Percentiles rank a stretch among this genome's conserved stretches.
These are phyloP conservation scores for Jackrogersella minutella DNA, from an alignment of 495 filamentous ascomycete genomes.

Conservation along the genomic window DNA sequence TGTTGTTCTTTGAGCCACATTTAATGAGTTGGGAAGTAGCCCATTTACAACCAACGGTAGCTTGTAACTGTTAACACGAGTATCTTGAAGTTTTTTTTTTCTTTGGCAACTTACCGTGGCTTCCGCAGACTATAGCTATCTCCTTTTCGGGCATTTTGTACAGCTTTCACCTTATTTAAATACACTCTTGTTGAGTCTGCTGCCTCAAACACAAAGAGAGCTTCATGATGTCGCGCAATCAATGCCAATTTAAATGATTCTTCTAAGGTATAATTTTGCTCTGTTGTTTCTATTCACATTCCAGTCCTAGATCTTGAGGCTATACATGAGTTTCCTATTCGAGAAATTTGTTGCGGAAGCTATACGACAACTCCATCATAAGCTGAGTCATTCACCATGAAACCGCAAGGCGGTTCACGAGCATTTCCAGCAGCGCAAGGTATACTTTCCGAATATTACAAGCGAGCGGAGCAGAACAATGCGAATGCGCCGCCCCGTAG, in stretches of 20 bases:
- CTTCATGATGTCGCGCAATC: slow-evolving; percentile 2
- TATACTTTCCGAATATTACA: too few relatives aligned
- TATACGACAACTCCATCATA: slow-evolving; percentile 15
- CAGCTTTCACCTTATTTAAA: background rate
- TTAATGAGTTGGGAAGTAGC: slow-evolving; percentile 4
- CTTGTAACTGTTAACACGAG: slow-evolving; percentile 15
- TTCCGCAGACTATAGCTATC: slow-evolving; percentile 4
- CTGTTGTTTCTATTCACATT: slow-evolving; percentile 11
- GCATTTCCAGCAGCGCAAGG: background rate
- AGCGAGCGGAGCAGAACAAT: slow-evolving; percentile 4
- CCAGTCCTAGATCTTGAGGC: slow-evolving; percentile 23
- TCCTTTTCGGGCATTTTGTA: slow-evolving; percentile 20
- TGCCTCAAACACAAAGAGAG: slow-evolving; percentile 3
- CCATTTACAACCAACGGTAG: slow-evolving; percentile 27
- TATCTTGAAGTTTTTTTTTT: background rate
- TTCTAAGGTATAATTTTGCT: background rate
- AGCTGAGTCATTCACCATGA: slow-evolving; percentile 31
- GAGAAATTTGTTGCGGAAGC: slow-evolving; percentile 22
- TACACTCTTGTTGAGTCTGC: background rate
- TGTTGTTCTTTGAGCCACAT: slow-evolving; percentile 4
- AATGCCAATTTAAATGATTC: slow-evolving; percentile 18
- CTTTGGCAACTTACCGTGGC: slow-evolving; percentile 2
- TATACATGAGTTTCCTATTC: slow-evolving; percentile 22
- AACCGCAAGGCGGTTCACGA: slow-evolving; percentile 9
- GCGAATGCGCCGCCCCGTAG: slow-evolving; percentile 3